Conservation (phyloP, 352 stramenopile genomes). For the Thalassiosira livingstoniorum region DNA sequence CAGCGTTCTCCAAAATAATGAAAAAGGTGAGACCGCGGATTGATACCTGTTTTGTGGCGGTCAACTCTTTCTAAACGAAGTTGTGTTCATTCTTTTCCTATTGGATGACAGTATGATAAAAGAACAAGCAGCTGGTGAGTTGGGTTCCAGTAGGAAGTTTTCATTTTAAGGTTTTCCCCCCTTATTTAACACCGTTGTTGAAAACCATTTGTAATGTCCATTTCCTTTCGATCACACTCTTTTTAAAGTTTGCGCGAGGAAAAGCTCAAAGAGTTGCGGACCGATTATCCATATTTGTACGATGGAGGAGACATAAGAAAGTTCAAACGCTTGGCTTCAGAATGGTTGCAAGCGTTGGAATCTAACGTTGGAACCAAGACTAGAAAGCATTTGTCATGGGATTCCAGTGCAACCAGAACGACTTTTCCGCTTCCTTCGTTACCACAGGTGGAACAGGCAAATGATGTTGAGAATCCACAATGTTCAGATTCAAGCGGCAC, state of each 20-base stretch:
- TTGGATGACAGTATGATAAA: slow-evolving; percentile 67
- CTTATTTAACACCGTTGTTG: no score
- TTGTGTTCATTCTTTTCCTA: background rate
- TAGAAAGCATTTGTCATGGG: background rate
- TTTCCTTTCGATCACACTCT: no score
- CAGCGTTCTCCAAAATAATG: slow-evolving; percentile 81
- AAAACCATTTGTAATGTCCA: no score
- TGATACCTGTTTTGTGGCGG: background rate
- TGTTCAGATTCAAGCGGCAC: slow-evolving; percentile 25
- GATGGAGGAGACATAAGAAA: slow-evolving; percentile 59
- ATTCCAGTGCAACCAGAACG: background rate
- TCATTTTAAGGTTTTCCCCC: no score
- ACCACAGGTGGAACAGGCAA: no score
- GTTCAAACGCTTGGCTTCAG: slow-evolving; percentile 22
- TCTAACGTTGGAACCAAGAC: background rate
- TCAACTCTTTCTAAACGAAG: background rate
- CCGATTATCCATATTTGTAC: slow-evolving; percentile 60
- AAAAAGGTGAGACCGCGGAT: slow-evolving; percentile 66
- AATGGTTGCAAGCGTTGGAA: slow-evolving; percentile 38
- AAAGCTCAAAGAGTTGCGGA: slow-evolving; percentile 64
- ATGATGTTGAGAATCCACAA: slow-evolving; percentile 32
- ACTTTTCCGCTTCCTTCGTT: no score
- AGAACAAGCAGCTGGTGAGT: slow-evolving; percentile 58
- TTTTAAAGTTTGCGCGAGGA: slow-evolving; percentile 59
- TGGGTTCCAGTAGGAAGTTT: no score